Conservation (phyloP, 2,329 filamentous ascomycete genomes). For the Rachicladosporium sp. region DNA sequence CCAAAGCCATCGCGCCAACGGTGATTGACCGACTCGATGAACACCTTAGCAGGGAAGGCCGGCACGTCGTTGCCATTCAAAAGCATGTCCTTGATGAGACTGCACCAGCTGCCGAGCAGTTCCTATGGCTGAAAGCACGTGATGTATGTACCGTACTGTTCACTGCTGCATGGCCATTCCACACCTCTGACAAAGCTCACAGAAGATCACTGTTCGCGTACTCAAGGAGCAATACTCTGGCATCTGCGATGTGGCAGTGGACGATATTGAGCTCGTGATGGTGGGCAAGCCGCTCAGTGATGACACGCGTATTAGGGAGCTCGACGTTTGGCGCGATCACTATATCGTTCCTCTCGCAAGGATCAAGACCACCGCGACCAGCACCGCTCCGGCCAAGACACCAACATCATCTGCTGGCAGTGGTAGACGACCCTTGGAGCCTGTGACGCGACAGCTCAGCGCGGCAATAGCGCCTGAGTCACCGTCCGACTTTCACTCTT, state of each 20-base stretch:
- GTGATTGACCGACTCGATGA: conserved; percentile 3
- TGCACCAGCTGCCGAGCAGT: conserved; percentile 16
- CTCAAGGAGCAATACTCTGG: conserved; percentile 10
- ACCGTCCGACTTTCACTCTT: no score
- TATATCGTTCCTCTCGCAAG: no score
- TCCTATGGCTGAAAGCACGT: conserved; percentile 25
- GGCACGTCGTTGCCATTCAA: conserved; percentile 26
- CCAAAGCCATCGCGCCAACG: conserved; percentile 1
- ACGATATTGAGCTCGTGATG: not conserved
- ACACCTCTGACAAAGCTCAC: not conserved
- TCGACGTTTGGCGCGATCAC: no score
- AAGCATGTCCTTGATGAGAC: conserved; percentile 4
- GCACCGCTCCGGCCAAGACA: no score
- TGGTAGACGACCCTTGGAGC: no score
- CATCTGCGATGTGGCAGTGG: conserved; percentile 4
- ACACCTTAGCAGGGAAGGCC: conserved; percentile 10
- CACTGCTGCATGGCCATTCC: conserved; percentile 1
- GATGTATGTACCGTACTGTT: conserved; percentile 15
- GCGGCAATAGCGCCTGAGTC: no score
- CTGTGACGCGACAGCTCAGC: no score
- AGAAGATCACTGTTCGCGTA: conserved; percentile 5
- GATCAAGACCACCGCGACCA: no score
- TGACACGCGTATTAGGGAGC: no score
- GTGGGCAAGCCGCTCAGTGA: no score
- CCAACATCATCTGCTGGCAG: no score